These are phyloP conservation scores for Colletotrichum cordylinicola DNA, from an alignment of 2,329 filamentous ascomycete species.

Conservation along the genomic window DNA sequence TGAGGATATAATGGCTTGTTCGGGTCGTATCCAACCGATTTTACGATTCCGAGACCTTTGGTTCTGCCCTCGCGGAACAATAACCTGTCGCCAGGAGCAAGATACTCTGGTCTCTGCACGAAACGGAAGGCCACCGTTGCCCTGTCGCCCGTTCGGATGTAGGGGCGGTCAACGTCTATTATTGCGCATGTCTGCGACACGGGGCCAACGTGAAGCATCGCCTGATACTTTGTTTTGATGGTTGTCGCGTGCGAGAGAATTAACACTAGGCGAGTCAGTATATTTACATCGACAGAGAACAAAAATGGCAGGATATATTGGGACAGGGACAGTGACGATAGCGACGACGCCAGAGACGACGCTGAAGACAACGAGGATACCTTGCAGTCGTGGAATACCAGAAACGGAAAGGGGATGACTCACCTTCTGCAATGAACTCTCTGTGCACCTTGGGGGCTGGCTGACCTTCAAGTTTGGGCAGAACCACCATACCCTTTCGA, in stretches of 20 bases:
- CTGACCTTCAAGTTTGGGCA: conserved; percentile 80
- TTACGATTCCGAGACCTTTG: conserved; percentile 94
- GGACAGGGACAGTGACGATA: accelerated
- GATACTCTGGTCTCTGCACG: conserved; percentile 90
- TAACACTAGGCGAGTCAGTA: conserved; percentile 62
- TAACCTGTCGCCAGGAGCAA: conserved; percentile 86
- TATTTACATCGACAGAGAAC: not conserved
- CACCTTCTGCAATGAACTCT: conserved; percentile 81
- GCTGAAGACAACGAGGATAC: too few relatives aligned
- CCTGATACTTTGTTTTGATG: conserved; percentile 96
- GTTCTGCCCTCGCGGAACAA: conserved; percentile 94
- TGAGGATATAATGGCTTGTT: conserved; percentile 44
- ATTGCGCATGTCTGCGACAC: conserved; percentile 96
- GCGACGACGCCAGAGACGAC: not conserved
- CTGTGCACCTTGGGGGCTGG: conserved; percentile 73
- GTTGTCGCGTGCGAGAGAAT: conserved; percentile 96
- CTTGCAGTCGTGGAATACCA: not conserved
- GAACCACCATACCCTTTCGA: conserved; percentile 95
- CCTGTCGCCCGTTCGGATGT: conserved; percentile 93
- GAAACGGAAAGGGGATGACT: conserved; percentile 16
- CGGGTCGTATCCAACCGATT: conserved; percentile 86
- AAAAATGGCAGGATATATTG: not conserved
- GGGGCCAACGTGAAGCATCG: conserved; percentile 96
- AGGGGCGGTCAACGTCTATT: conserved; percentile 95
- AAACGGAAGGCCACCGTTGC: conserved; percentile 94